A percentile compares a stretch with the other conserved stretches of the same genome.
These are phyloP conservation scores for Silene conica DNA, from an alignment of 148 eudicot species.

Conservation along the genomic window DNA sequence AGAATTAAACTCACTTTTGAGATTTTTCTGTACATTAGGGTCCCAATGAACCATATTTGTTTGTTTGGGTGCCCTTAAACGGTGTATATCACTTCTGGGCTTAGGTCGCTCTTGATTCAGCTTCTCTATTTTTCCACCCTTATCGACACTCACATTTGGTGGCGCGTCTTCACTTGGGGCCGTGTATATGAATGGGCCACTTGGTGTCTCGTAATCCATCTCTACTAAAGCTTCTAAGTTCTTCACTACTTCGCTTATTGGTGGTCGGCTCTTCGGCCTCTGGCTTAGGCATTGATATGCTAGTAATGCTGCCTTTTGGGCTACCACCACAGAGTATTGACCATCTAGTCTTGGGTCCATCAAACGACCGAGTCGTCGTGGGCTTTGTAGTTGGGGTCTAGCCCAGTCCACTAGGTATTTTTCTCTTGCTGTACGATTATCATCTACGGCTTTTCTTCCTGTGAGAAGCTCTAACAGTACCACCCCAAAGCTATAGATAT, in stretches of 20 bases:
- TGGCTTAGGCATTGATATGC: conserved; percentile 81
- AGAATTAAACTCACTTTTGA: conserved; percentile 36
- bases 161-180: conserved; percentile 30
- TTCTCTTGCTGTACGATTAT: conserved; percentile 53
- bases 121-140: conserved; percentile 23
- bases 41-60: conserved; percentile 26
- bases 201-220: conserved; percentile 34
- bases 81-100: conserved; percentile 23
- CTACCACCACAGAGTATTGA: conserved; percentile 62
- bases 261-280: conserved; percentile 62
- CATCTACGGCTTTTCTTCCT: conserved; percentile 70
- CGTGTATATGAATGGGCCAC: conserved; percentile 57
- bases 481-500: conserved; percentile 91
- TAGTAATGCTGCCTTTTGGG: conserved; percentile 61
- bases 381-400: conserved; percentile 53
- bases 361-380: conserved; percentile 45
- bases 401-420: conserved; percentile 83
- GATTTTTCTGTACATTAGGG: conserved; percentile 29
- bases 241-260: conserved; percentile 51
- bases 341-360: conserved; percentile 85
- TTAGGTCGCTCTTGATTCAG: conserved; percentile 22
- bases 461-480: conserved; percentile 78
- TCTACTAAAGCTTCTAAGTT: conserved; percentile 51
- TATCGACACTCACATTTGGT: conserved; percentile 12
- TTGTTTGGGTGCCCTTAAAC: conserved; percentile 35